phyloP scores from a whole-genome alignment of 805 yeast genomes.

The Hanseniaspora mollemarum region DNA sequence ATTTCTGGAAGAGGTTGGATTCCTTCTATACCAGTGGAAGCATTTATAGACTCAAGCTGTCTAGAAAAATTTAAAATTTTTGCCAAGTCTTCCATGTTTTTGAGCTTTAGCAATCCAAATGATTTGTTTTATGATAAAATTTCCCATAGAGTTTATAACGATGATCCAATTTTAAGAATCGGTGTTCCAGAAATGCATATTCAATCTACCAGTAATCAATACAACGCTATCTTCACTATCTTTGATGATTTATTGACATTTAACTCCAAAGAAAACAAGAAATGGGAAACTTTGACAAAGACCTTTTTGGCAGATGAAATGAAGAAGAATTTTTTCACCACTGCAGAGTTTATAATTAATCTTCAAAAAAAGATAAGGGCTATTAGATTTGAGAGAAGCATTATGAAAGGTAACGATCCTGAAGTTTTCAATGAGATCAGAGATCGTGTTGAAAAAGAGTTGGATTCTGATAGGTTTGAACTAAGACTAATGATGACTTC shows the following conservation, averaged over 20 bases:
- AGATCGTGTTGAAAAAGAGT: conserved; percentile 30
- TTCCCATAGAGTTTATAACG: conserved; percentile 21
- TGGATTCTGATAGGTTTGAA: conserved; percentile 32
- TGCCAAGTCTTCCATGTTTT: conserved; percentile 42
- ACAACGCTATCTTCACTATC: conserved; percentile 41
- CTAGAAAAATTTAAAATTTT: conserved; percentile 39
- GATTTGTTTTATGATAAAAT: conserved; percentile 35
- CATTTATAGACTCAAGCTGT: conserved; percentile 30
- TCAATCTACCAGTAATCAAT: conserved; percentile 48
- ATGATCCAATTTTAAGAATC: conserved; percentile 27
- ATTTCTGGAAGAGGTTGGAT: conserved; percentile 42
- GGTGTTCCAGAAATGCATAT: conserved; percentile 40
- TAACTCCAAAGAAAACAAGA: conserved; percentile 31
- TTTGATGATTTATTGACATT: conserved; percentile 35
- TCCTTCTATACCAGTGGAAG: conserved; percentile 53
- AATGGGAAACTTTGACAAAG: conserved; percentile 39
- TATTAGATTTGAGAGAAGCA: conserved; percentile 34
- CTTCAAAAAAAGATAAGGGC: conserved; percentile 37
- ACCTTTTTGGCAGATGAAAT: conserved; percentile 47
- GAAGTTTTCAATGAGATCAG: conserved; percentile 30
- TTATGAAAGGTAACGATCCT: conserved; percentile 32
- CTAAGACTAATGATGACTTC: conserved; percentile 37
- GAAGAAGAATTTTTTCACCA: conserved; percentile 26
- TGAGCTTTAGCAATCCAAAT: conserved; percentile 43
- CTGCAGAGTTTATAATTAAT: conserved; percentile 40